Evolutionary conservation across 2,329 filamentous ascomycete genomes (phyloP).

Genomic region (Colletotrichum sojae): DNA sequence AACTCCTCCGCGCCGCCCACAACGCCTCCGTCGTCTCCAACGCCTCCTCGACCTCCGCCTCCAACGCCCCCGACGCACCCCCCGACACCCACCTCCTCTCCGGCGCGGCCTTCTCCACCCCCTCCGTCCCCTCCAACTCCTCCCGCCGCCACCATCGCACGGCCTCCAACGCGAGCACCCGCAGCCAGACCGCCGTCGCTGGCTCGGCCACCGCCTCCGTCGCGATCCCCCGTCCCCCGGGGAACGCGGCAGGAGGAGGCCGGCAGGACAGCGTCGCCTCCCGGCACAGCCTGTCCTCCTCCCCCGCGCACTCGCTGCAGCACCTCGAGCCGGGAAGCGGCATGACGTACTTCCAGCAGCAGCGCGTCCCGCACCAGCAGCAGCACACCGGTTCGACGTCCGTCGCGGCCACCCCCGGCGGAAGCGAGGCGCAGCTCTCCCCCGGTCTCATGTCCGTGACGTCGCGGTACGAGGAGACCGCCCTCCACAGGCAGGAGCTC

Average conservation of each 20-base stretch:
- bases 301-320: slow-evolving; percentile 54
- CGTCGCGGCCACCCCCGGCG: slow-evolving; percentile 54
- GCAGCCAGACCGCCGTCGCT: slow-evolving; percentile 65
- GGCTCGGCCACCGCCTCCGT: slow-evolving; percentile 57
- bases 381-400: slow-evolving; percentile 51
- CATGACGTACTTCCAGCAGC: slow-evolving; percentile 63
- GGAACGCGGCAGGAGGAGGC: slow-evolving; percentile 51
- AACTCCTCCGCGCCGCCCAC: slow-evolving; percentile 80
- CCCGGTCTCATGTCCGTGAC: slow-evolving; percentile 71
- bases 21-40: slow-evolving; percentile 78
- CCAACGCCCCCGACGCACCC: slow-evolving; percentile 61
- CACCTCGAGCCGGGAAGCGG: slow-evolving; percentile 54
- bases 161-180: slow-evolving; percentile 67
- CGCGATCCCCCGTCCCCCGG: slow-evolving; percentile 61
- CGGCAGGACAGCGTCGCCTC: slow-evolving; percentile 71
- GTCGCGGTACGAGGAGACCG: slow-evolving; percentile 73
- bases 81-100: slow-evolving; percentile 68
- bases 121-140: slow-evolving; percentile 66
- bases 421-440: slow-evolving; percentile 60
- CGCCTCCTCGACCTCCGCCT: slow-evolving; percentile 72
- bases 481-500: slow-evolving; percentile 71
- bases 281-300: slow-evolving; percentile 65
- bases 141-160: slow-evolving; percentile 70
- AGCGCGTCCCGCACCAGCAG: slow-evolving; percentile 47
- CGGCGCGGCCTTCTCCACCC: slow-evolving; percentile 71